phyloP scores from a whole-genome alignment of 2,329 filamentous ascomycete genomes.

The Sclerotiophoma versabilis region DNA sequence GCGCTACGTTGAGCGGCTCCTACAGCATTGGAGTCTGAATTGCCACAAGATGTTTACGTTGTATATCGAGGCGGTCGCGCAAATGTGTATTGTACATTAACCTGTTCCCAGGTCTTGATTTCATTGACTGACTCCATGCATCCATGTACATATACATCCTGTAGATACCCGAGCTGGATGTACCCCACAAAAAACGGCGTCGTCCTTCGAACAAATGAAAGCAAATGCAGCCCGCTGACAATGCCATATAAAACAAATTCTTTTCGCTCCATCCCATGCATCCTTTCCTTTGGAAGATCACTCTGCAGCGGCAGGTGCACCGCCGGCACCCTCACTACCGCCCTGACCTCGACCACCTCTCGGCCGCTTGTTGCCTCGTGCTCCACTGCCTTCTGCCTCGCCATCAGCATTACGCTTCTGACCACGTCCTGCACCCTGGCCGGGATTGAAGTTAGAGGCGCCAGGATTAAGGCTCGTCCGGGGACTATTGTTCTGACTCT shows the following conservation, averaged over 20 bases:
- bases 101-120: not conserved
- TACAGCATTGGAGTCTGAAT: not conserved
- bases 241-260: constrained; percentile 14
- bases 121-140: not conserved
- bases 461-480: constrained; percentile 44
- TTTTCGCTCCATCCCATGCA: constrained; percentile 5
- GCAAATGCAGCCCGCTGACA: constrained; percentile 17
- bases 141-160: not conserved
- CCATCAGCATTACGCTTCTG: constrained; percentile 46
- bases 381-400: constrained; percentile 35
- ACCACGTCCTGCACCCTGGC: constrained; percentile 33
- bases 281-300: not conserved
- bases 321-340: constrained; percentile 21
- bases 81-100: not conserved
- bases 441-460: constrained; percentile 47
- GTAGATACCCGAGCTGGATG: not conserved
- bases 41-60: not conserved
- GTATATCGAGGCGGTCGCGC: not conserved
- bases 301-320: constrained; percentile 16
- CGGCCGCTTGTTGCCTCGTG: constrained; percentile 40
- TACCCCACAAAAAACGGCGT: not conserved
- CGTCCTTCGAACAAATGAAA: constrained; percentile 4
- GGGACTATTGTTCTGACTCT: constrained; percentile 31
- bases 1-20: too few species aligned
- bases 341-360: constrained; percentile 38